Evolutionary conservation across 2,329 filamentous ascomycete genomes (phyloP).

Genomic region (Phoma sp.): DNA sequence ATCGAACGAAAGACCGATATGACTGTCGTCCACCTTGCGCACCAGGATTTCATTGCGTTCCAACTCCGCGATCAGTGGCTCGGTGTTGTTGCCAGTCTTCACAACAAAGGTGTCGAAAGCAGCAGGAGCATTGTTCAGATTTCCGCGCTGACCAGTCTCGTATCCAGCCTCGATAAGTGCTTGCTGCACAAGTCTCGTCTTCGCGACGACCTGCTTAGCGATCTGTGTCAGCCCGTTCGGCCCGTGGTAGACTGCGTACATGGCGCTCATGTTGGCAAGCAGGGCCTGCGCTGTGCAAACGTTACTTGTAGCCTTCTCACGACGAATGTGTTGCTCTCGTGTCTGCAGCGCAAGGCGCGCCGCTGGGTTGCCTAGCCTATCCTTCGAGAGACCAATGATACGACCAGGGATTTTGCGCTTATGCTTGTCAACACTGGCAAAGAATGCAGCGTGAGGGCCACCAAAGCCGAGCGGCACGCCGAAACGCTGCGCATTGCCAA

Average conservation of each 20-base stretch:
- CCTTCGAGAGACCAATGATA: conserved; percentile 89
- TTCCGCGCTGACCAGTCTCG: conserved; percentile 65
- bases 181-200: conserved; percentile 72
- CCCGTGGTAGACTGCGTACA: conserved; percentile 94
- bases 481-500: conserved; percentile 89
- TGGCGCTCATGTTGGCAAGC: conserved; percentile 92
- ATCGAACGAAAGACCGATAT: conserved; percentile 78
- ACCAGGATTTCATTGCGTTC: conserved; percentile 65
- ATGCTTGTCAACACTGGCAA: conserved; percentile 86
- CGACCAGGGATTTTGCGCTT: conserved; percentile 95
- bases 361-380: conserved; percentile 80
- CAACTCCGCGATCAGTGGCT: conserved; percentile 60
- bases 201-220: conserved; percentile 76
- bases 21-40: conserved; percentile 64
- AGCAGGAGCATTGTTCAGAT: conserved; percentile 62
- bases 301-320: conserved; percentile 97
- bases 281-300: conserved; percentile 95
- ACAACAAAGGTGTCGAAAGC: conserved; percentile 85
- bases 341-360: conserved; percentile 88
- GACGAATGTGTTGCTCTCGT: conserved; percentile 91
- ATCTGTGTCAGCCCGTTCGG: conserved; percentile 83
- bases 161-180: conserved; percentile 69
- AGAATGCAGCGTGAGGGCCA: conserved; percentile 96
- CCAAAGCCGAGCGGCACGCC: conserved; percentile 92
- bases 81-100: conserved; percentile 56